Evolutionary conservation across 306 rosid species (phyloP), one percentile per base, ranked within the genome.

Genomic region (Vigna reflexopilosa): DNA sequence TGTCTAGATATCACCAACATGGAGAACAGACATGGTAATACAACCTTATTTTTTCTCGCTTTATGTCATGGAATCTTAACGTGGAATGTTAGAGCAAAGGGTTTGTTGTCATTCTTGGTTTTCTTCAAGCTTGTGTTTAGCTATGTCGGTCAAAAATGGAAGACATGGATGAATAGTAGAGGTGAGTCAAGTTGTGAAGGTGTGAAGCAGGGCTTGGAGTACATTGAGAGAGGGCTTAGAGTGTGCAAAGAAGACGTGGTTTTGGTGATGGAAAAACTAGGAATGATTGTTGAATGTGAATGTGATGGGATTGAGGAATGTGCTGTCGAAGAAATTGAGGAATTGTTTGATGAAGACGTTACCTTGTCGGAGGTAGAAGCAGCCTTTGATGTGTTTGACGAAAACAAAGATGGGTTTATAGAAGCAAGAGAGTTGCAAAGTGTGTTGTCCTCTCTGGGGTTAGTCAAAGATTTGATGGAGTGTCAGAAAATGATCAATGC

Each of bases 251-350:
- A 83, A 8, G 86, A 87, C 8, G 63, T 77, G 12, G 14, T 67
- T 40, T 56, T 36, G 81, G 87, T 89, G 81, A 85, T 87, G 87
- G 80, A 12, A 15, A 67, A 50, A 22, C 50, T 89, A 24, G 89
- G 88, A 67, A 49, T 85, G 14, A 36, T 6, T 61, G 73, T 6
- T 32, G 30, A 74, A 9, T 19, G 49, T 14, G 80, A 77, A 45
- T 14, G 73, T 2, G 77, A 72, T 13, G 71, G 48, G 7, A 5
- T 28, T 13, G 58, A 50, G 22, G 73, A 38, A 38, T 59, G 78
- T 73, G 85, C 76, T 3, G 86, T 48, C 1, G 24, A 77, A 40
- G 81, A 83, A 32, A 38, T 87, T 22, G 68, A 7, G 38, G 9
- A 83, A 47, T 38, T 89, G 75, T 81, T 67, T 67, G 54, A 67